Percentiles rank a stretch among this genome's conserved stretches.
phyloP scores from a whole-genome alignment of 768 basidiomycete species.

The Naganishia antarctica region DNA sequence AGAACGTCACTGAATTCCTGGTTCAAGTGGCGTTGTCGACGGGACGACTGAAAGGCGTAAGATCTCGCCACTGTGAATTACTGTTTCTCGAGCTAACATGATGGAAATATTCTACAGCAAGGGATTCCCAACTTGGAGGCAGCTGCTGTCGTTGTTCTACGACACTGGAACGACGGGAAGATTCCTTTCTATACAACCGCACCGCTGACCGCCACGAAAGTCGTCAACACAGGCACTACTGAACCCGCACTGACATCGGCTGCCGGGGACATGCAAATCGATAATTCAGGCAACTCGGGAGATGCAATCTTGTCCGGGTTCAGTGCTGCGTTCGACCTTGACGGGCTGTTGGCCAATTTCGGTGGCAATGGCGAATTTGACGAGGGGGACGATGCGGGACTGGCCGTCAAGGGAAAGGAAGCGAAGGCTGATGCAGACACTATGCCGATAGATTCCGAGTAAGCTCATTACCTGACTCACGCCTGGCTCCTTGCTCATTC shows the following conservation, averaged over 20 bases:
- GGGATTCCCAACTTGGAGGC: conserved; percentile 83
- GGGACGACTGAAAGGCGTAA: conserved; percentile 77
- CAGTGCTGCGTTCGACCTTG: conserved; percentile 73
- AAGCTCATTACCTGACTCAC: conserved; percentile 5
- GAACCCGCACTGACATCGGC: conserved; percentile 46
- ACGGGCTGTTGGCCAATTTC: conserved; percentile 71
- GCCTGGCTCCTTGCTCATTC: too few species aligned
- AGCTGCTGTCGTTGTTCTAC: conserved; percentile 73
- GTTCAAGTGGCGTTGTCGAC: conserved; percentile 80
- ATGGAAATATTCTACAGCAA: conserved; percentile 54
- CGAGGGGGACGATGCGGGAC: conserved; percentile 47
- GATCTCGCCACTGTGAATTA: conserved; percentile 1
- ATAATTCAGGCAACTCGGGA: conserved; percentile 68
- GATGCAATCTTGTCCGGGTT: conserved; percentile 69
- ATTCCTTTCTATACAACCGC: conserved; percentile 83
- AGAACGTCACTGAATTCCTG: conserved; percentile 71
- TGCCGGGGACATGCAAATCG: conserved; percentile 44
- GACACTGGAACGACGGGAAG: conserved; percentile 94
- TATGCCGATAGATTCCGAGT: conserved; percentile 24
- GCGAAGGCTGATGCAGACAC: conserved; percentile 8
- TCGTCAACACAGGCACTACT: conserved; percentile 28
- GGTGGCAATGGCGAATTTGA: conserved; percentile 68
- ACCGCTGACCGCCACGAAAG: conserved; percentile 70
- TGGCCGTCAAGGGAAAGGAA: conserved; percentile 32
- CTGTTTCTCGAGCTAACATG: conserved; percentile 3